Conservation (phyloP, 2,329 filamentous ascomycete species). For the Cladophialophora exuberans region DNA sequence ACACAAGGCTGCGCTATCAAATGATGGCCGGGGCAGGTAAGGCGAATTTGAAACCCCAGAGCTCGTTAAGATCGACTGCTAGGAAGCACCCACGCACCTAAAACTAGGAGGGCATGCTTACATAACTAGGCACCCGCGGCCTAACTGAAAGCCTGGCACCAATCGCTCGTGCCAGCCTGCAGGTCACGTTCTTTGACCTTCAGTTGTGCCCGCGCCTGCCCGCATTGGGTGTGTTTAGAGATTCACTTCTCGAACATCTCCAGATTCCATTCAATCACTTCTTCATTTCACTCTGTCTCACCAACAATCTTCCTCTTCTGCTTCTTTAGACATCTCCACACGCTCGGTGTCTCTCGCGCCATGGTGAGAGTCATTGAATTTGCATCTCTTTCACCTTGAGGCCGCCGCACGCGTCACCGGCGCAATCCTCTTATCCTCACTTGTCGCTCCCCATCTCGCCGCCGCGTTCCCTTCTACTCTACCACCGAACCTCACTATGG, state of each 20-base stretch:
- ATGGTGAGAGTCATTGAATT: constrained; percentile 17
- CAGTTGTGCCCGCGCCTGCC: constrained; percentile 12
- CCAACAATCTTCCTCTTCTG: constrained; percentile 3
- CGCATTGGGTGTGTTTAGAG: constrained; percentile 20
- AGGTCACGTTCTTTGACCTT: constrained; percentile 23
- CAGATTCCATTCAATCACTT: constrained; percentile 2
- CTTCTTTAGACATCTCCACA: constrained; percentile 10
- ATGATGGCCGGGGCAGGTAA: neutral
- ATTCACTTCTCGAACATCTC: constrained; percentile 10
- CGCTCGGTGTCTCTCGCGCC: constrained; percentile 13
- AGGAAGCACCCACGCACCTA: too few relatives aligned
- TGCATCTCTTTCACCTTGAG: constrained; percentile 14
- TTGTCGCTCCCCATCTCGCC: neutral
- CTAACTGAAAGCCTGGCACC: neutral
- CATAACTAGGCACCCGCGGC: neutral
- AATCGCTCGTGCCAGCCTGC: neutral
- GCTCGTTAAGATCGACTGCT: too few relatives aligned
- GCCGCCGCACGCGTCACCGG: constrained; percentile 16
- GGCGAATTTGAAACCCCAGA: neutral
- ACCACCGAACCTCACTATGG: constrained; percentile 48
- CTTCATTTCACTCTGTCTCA: constrained; percentile 9
- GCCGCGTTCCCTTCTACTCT: neutral
- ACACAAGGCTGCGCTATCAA: too few relatives aligned
- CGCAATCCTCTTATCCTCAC: neutral
- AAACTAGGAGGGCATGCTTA: too few relatives aligned